Evolutionary conservation across 768 basidiomycete species (phyloP).

Genomic region (Leccinum longicurvipes): DNA sequence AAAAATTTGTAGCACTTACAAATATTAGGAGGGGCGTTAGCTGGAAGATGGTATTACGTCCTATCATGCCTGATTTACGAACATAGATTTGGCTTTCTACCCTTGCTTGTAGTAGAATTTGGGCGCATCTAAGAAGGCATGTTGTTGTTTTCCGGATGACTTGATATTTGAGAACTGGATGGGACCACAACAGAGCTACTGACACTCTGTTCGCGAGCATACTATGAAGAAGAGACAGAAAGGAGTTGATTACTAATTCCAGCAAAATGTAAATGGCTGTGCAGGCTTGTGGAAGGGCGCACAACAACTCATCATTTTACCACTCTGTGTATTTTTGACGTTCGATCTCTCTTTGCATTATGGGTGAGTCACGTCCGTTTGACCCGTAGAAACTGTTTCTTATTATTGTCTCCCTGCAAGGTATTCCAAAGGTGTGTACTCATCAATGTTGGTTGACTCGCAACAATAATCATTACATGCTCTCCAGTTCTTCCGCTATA

Average conservation of each 20-base stretch:
- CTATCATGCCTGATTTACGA: too few relatives aligned
- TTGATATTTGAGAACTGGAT: too few relatives aligned
- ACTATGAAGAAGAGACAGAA: too few relatives aligned
- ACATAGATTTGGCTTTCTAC: too few relatives aligned
- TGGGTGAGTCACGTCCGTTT: conserved; percentile 18
- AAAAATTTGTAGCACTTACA: too few relatives aligned
- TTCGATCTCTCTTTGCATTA: conserved; percentile 8
- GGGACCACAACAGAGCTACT: too few relatives aligned
- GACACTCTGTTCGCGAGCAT: too few relatives aligned
- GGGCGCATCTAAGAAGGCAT: too few relatives aligned
- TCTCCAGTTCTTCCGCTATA: conserved; percentile 90
- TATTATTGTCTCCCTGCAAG: conserved; percentile 25
- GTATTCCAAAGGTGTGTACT: conserved; percentile 61
- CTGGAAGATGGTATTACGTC: too few relatives aligned
- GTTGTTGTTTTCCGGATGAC: too few relatives aligned
- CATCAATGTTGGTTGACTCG: background rate
- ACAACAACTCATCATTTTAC: background rate
- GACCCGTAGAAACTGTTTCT: background rate
- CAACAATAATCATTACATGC: conserved; percentile 6
- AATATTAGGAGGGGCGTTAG: too few relatives aligned
- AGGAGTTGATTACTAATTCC: conserved; percentile 2
- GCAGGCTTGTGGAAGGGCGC: background rate
- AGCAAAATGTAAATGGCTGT: conserved; percentile 15
- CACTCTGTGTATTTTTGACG: conserved; percentile 4
- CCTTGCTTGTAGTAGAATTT: background rate